Evolutionary conservation across 2,329 filamentous ascomycete genomes (phyloP).

Genomic region (Sporothrix pallida): DNA sequence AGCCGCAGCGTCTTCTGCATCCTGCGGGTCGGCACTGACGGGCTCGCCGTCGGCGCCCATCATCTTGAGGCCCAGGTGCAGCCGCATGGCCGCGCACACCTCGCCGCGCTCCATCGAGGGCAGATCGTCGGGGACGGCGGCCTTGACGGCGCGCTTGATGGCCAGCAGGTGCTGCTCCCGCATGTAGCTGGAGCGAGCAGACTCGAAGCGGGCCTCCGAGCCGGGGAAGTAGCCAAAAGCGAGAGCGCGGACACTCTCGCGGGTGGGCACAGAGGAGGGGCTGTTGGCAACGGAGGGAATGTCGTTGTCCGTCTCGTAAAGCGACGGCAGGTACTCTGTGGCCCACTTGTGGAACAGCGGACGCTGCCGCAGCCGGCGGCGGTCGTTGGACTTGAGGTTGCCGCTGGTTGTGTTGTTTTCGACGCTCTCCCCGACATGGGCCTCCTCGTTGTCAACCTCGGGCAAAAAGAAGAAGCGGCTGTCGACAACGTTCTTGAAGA

Average conservation of each 20-base stretch:
- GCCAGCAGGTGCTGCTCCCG: constrained; percentile 49
- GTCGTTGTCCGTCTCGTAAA: constrained; percentile 38
- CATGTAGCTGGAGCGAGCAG: constrained; percentile 51
- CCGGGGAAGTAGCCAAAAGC: constrained; percentile 59
- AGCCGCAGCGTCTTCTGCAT: constrained; percentile 39
- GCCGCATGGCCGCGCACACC: constrained; percentile 53
- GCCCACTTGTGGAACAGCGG: constrained; percentile 66
- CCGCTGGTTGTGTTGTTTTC: not conserved
- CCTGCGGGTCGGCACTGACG: not conserved
- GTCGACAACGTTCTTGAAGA: constrained; percentile 66
- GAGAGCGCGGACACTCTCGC: constrained; percentile 57
- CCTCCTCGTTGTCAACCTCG: constrained; percentile 32
- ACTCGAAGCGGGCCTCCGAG: constrained; percentile 52
- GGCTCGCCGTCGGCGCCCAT: not conserved
- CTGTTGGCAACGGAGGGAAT: not conserved
- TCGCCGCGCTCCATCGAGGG: constrained; percentile 45
- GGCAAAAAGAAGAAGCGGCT: constrained; percentile 64
- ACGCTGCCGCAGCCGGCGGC: constrained; percentile 60
- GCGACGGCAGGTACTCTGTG: constrained; percentile 64
- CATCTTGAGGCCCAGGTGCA: constrained; percentile 32
- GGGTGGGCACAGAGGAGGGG: constrained; percentile 37
- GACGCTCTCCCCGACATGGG: not conserved
- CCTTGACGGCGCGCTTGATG: constrained; percentile 48
- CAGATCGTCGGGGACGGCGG: constrained; percentile 39
- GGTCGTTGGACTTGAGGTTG: constrained; percentile 58